Base-by-base conservation (phyloP, 805 yeast species). In the Metschnikowia cubensis region DNA sequence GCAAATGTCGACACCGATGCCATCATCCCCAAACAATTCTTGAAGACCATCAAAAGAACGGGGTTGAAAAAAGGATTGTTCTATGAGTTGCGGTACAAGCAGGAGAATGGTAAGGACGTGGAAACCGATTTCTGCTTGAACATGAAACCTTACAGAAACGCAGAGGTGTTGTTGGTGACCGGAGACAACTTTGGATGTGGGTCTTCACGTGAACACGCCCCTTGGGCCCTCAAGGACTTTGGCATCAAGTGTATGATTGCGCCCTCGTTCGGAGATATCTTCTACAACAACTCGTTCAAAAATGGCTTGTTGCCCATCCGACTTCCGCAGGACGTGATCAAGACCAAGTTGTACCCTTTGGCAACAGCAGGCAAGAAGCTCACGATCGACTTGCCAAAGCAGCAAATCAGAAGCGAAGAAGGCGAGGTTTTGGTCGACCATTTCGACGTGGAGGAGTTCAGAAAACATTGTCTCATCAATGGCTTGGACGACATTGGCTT, bases 161-260 rank as follows among this genome's bases (percentile, higher is more conserved):
- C 98, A 18, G 84, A 87, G 69, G 85, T 92, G 59, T 75, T 94
- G 58, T 85, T 92, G 59, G 96, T 90, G 52, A 83, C 95, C 39
- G 99, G 99, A 68, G 96, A 89, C 67, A 94, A 94, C 77, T 94
- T 94, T 67, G 99, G 99, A 59, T 94, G 99, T 76, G 99, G 99
- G 63, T 91, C 97, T 37, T 91, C 97, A 1, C 89, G 99, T 80
- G 99, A 94, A 71, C 99, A 94, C 65, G 99, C 99, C 33, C 98
- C 99, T 51, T 94, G 99, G 99, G 98, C 99, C 2, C 79, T 94
- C 59, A 91, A 90, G 63, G 99, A 94, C 73, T 94, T 94, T 64
- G 99, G 99, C 70, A 90, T 94, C 70, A 85, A 87, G 70, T 85
- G 92, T 56, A 87, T 94, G 64, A 91, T 94, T 69, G 98, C 98